Conservation (phyloP, 345 rosid species). For the Reutealis trisperma region DNA sequence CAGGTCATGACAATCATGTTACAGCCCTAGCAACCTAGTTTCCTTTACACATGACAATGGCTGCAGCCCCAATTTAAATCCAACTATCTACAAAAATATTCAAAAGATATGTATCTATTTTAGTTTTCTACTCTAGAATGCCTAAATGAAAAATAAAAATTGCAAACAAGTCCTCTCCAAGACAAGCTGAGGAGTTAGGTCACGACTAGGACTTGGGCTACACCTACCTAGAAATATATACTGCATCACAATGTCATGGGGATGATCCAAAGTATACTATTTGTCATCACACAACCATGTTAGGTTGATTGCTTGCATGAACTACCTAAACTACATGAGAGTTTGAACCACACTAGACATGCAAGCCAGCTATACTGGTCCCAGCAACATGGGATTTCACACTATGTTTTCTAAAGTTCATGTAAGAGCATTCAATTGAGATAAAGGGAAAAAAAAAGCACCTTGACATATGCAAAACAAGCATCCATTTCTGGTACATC, state of each 20-base stretch:
- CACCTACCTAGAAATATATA: neutral
- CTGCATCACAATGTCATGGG: neutral
- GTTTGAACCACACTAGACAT: neutral
- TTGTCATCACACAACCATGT: neutral
- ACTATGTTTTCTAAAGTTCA: neutral
- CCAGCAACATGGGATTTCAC: neutral
- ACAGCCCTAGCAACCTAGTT: too few relatives aligned
- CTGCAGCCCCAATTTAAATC: too few relatives aligned
- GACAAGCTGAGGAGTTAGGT: neutral
- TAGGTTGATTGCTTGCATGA: neutral
- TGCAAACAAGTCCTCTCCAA: neutral
- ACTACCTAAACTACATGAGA: neutral
- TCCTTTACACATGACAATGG: too few relatives aligned
- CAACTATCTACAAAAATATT: too few relatives aligned
- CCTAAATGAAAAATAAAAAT: too few relatives aligned
- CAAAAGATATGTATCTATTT: too few relatives aligned
- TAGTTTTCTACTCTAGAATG: too few relatives aligned
- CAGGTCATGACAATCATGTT: too few relatives aligned
- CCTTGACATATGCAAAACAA: constrained; percentile 95
- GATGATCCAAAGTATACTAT: neutral
- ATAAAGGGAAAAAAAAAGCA: constrained; percentile 29
- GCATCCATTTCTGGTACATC: constrained; percentile 65
- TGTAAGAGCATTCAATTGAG: neutral
- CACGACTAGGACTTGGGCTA: neutral
- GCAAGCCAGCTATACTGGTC: neutral